phyloP scores from a whole-genome alignment of 2,329 filamentous ascomycete species.

The Botrytis fabae region DNA sequence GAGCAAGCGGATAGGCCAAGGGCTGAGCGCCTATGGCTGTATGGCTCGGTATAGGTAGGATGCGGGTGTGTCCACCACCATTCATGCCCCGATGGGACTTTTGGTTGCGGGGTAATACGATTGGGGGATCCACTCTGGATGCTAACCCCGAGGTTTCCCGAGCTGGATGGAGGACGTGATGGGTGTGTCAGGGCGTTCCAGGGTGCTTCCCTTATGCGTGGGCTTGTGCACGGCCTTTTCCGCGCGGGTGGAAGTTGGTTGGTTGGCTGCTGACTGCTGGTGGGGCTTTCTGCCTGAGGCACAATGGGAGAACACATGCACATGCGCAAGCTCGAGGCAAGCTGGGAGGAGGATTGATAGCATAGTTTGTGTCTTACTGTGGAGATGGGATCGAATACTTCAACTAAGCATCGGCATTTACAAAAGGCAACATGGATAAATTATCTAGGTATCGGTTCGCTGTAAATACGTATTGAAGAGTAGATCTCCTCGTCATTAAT shows the following conservation, averaged over 20 bases:
- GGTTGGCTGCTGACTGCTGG: background rate
- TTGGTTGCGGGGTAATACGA: constrained; percentile 1
- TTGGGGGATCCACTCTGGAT: background rate
- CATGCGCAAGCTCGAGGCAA: background rate
- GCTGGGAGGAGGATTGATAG: background rate
- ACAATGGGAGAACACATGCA: background rate
- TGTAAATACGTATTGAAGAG: background rate
- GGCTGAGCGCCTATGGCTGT: background rate
- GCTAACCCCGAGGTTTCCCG: constrained; percentile 1
- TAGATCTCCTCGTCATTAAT: background rate
- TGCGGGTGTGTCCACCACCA: background rate
- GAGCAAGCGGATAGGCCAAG: background rate
- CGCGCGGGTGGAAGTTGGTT: background rate
- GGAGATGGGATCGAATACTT: background rate
- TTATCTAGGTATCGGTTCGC: background rate
- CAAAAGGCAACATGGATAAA: background rate
- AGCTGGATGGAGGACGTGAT: background rate
- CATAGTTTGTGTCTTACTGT: background rate
- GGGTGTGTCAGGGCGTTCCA: background rate
- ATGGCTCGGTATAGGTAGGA: background rate
- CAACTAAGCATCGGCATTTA: background rate
- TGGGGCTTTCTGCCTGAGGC: background rate
- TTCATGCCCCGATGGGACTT: background rate
- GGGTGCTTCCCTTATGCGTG: background rate
- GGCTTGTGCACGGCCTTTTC: background rate